These are phyloP conservation scores for Paramecium pentaurelia DNA, from an alignment of 73 alveolate genomes.

Conservation along the genomic window DNA sequence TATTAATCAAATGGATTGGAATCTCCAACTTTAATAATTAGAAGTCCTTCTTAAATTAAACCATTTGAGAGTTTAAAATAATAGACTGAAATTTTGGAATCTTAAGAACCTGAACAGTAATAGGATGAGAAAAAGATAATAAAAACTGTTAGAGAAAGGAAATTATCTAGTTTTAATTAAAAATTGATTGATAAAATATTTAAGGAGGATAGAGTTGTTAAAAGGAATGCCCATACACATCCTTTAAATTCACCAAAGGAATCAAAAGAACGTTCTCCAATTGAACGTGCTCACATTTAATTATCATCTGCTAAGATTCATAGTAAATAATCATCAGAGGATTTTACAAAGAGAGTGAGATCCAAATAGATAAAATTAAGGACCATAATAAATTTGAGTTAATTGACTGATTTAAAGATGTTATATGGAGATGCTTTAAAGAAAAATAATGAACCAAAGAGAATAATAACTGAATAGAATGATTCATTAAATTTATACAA, in stretches of 20 bases:
- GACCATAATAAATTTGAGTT: background rate
- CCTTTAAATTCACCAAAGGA: background rate
- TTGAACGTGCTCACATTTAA: background rate
- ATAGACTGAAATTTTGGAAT: background rate
- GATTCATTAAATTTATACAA: background rate
- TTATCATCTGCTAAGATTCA: background rate
- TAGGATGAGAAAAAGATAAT: background rate
- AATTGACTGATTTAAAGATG: background rate
- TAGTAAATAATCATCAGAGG: background rate
- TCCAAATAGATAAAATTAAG: background rate
- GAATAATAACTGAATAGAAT: background rate
- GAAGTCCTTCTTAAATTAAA: background rate
- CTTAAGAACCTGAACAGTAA: background rate
- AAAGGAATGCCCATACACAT: background rate
- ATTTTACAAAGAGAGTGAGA: background rate
- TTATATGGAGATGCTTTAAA: background rate
- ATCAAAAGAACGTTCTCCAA: background rate
- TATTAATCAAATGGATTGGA: background rate
- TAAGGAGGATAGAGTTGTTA: background rate
- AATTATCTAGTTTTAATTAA: background rate
- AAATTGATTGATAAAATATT: background rate
- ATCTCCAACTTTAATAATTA: background rate
- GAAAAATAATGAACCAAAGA: background rate
- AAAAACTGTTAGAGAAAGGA: background rate
- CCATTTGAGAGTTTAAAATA: background rate